phyloP scores from a whole-genome alignment of 768 basidiomycete species.

The Rhizopogon vinicolor region DNA sequence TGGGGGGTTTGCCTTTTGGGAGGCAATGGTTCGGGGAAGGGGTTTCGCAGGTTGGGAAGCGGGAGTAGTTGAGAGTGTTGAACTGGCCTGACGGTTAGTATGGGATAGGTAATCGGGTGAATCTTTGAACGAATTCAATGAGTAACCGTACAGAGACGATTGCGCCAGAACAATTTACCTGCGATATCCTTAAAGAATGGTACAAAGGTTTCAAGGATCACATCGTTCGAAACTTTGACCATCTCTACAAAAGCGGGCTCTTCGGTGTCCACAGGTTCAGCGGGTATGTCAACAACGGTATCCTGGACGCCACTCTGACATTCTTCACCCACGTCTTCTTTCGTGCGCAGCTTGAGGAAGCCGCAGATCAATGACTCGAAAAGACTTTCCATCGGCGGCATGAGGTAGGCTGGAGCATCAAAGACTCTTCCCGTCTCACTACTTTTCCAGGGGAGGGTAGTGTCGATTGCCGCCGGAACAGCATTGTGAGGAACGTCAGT shows the following conservation, averaged over 20 bases:
- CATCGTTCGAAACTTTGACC: constrained; percentile 38
- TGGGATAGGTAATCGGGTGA: constrained; percentile 20
- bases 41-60: constrained; percentile 9
- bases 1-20: constrained; percentile 18
- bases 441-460: constrained; percentile 30
- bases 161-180: constrained; percentile 29
- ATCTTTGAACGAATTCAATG: constrained; percentile 6
- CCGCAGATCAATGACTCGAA: constrained; percentile 61
- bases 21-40: constrained; percentile 6
- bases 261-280: constrained; percentile 22
- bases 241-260: constrained; percentile 14
- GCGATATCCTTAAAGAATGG: constrained; percentile 54
- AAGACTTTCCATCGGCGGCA: constrained; percentile 67
- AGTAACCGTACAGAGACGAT: neutral
- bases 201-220: constrained; percentile 56
- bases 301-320: constrained; percentile 21
- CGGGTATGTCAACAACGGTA: constrained; percentile 41
- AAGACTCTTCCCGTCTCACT: constrained; percentile 48
- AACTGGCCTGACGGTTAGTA: constrained; percentile 4
- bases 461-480: constrained; percentile 8
- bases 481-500: constrained; percentile 16
- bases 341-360: constrained; percentile 34
- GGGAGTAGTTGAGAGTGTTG: constrained; percentile 14
- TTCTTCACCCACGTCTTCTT: constrained; percentile 10
- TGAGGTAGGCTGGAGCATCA: constrained; percentile 67